A percentile compares a stretch with the other conserved stretches of the same genome.
These are phyloP conservation scores for Pichia sp. DNA, from an alignment of 1,139 yeast genomes.

Conservation along the genomic window DNA sequence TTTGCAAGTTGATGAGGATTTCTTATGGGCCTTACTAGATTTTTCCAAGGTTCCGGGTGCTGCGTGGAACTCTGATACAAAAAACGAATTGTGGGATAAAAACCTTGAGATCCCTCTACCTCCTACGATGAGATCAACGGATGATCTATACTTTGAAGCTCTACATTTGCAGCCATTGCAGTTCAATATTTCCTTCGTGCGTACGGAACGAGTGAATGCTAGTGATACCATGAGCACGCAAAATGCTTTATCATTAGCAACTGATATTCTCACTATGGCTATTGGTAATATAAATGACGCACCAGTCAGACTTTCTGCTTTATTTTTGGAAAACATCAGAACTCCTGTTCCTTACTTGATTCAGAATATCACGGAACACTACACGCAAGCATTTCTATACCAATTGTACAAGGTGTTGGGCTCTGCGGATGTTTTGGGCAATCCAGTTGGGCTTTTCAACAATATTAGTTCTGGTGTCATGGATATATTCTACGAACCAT, in stretches of 20 bases:
- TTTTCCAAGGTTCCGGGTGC: constrained; percentile 71
- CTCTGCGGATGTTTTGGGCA: constrained; percentile 93
- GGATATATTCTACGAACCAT: constrained; percentile 96
- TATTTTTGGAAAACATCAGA: constrained; percentile 81
- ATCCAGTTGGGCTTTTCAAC: constrained; percentile 94
- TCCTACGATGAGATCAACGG: constrained; percentile 40
- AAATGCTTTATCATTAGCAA: constrained; percentile 57
- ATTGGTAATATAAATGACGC: constrained; percentile 97
- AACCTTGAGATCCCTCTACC: constrained; percentile 67
- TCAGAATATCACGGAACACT: constrained; percentile 74
- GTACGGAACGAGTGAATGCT: constrained; percentile 74
- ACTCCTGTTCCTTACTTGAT: constrained; percentile 73
- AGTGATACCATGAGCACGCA: constrained; percentile 50
- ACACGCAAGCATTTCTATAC: constrained; percentile 85
- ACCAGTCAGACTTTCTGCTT: constrained; percentile 82
- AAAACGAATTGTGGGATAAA: constrained; percentile 57
- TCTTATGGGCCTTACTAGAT: constrained; percentile 74
- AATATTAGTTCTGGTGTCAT: constrained; percentile 90
- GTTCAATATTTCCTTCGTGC: constrained; percentile 81
- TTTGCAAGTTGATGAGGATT: constrained; percentile 89
- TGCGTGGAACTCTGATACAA: constrained; percentile 47
- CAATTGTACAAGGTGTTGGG: constrained; percentile 93
- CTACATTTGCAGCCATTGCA: constrained; percentile 89
- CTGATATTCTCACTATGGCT: constrained; percentile 91
- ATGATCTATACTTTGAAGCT: constrained; percentile 87